Conservation (phyloP, 768 basidiomycete genomes). For the Steccherinum ochraceum region DNA sequence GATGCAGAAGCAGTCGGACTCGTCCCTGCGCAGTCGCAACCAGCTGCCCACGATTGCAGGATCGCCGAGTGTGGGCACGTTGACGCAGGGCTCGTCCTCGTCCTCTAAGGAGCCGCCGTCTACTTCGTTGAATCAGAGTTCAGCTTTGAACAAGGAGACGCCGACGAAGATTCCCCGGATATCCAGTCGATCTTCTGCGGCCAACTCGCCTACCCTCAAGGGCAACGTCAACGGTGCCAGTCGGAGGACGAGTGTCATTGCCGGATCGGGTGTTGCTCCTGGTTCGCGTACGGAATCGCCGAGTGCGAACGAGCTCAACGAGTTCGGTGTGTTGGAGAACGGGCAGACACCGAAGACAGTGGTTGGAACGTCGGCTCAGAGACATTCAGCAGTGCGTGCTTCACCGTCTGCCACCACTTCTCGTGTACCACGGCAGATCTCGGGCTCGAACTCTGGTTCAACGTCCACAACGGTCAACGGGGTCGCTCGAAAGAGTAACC, state of each 20-base stretch:
- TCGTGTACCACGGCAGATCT: slow-evolving; percentile 61
- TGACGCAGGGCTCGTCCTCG: slow-evolving; percentile 27
- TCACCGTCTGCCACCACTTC: slow-evolving; percentile 58
- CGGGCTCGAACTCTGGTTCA: slow-evolving; percentile 30
- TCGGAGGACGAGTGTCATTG: slow-evolving; percentile 63
- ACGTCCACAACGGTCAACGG: slow-evolving; percentile 33
- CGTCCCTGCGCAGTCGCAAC: slow-evolving; percentile 67
- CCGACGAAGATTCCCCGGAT: slow-evolving; percentile 93
- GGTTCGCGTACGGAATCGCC: slow-evolving; percentile 33
- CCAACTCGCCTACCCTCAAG: slow-evolving; percentile 65
- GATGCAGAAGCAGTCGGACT: slow-evolving; percentile 82
- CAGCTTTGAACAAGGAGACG: slow-evolving; percentile 66
- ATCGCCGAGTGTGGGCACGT: slow-evolving; percentile 80
- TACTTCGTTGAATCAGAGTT: slow-evolving; percentile 44
- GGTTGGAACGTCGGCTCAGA: slow-evolving; percentile 35
- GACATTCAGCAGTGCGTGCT: slow-evolving; percentile 51
- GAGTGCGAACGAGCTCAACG: slow-evolving; percentile 36
- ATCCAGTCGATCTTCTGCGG: slow-evolving; percentile 75
- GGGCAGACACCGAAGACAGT: slow-evolving; percentile 45
- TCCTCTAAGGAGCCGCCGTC: slow-evolving; percentile 53
- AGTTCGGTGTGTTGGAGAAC: slow-evolving; percentile 78
- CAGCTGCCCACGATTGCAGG: slow-evolving; percentile 89
- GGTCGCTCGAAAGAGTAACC: slow-evolving; percentile 57
- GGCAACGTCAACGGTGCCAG: slow-evolving; percentile 33
- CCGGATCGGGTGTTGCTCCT: slow-evolving; percentile 56